A percentile compares a stretch with the other conserved stretches of the same genome.
Evolutionary conservation across 352 stramenopile species (phyloP).

Genomic region (Globisporangium uncinulatum): DNA sequence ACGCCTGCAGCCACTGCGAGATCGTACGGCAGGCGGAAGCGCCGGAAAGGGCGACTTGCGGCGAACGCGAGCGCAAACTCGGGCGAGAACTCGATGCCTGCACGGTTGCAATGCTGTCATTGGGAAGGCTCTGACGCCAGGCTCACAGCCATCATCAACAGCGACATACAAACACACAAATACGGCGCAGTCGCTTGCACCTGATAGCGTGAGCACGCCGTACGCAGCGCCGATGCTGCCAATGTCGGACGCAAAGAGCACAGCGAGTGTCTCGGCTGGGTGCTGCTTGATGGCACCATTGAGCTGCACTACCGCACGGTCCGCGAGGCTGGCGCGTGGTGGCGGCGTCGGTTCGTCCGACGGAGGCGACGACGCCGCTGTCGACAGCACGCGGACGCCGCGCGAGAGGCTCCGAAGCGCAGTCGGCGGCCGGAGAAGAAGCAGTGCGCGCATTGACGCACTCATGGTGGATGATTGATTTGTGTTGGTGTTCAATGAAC

Average conservation of each 20-base stretch:
- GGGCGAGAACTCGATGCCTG: slow-evolving; percentile 68
- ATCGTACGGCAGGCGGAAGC: slow-evolving; percentile 73
- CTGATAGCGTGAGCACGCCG: slow-evolving; percentile 51
- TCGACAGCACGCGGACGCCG: background rate
- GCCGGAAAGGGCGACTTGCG: slow-evolving; percentile 75
- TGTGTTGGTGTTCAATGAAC: too few species aligned
- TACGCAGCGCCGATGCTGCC: slow-evolving; percentile 78
- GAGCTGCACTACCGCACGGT: slow-evolving; percentile 65
- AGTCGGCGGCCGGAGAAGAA: background rate
- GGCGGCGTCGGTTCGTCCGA: background rate
- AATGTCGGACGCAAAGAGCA: slow-evolving; percentile 81
- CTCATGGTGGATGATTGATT: background rate
- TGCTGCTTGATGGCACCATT: slow-evolving; percentile 75
- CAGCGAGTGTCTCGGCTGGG: slow-evolving; percentile 64
- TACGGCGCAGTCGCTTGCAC: slow-evolving; percentile 10
- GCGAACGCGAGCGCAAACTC: slow-evolving; percentile 85
- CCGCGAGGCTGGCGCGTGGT: slow-evolving; percentile 26
- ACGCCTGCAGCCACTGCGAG: slow-evolving; percentile 61
- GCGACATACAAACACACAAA: background rate
- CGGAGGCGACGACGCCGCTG: background rate
- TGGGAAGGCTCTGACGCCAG: too few species aligned
- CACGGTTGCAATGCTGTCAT: background rate
- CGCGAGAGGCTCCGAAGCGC: background rate
- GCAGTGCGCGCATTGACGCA: background rate
- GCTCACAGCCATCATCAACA: too few species aligned